A percentile compares a stretch with the other conserved stretches of the same genome.
Conservation (phyloP, 768 basidiomycete genomes). For the Galerina marginata region DNA sequence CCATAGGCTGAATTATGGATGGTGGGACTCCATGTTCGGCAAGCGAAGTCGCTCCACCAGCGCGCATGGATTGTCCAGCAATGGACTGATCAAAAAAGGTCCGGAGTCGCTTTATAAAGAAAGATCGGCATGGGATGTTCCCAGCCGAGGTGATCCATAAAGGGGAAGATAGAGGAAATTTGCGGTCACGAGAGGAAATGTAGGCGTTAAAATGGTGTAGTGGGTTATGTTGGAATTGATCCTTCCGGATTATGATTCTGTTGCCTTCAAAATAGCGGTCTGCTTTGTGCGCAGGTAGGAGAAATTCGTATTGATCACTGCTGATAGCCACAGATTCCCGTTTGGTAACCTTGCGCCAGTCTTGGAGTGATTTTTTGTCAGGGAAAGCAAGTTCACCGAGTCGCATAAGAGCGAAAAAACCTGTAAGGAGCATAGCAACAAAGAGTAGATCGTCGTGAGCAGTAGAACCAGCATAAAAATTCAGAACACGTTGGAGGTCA, state of each 20-base stretch:
- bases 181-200: neutral
- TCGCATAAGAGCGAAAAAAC: conserved; percentile 37
- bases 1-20: neutral
- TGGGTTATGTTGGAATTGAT: neutral
- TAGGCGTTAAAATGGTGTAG: conserved; percentile 6
- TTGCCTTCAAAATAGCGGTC: conserved; percentile 14
- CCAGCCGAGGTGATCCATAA: conserved; percentile 9
- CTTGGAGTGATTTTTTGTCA: conserved; percentile 36
- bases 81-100: neutral
- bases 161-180: conserved; percentile 5
- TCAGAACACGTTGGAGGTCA: conserved; percentile 16
- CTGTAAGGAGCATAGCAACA: conserved; percentile 26
- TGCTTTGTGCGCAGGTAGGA: neutral
- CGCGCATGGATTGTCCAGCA: conserved; percentile 5
- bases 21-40: neutral
- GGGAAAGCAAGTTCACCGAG: conserved; percentile 39
- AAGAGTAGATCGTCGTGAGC: conserved; percentile 34
- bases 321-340: conserved; percentile 25
- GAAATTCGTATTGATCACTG: conserved; percentile 23
- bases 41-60: conserved; percentile 6
- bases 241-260: neutral
- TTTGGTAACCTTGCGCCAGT: conserved; percentile 27
- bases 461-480: neutral
- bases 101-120: conserved; percentile 5
- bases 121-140: conserved; percentile 2